Evolutionary conservation across 495 filamentous ascomycete species (phyloP), one percentile per base, ranked within the genome.

Genomic region (Trichoderma virens): DNA sequence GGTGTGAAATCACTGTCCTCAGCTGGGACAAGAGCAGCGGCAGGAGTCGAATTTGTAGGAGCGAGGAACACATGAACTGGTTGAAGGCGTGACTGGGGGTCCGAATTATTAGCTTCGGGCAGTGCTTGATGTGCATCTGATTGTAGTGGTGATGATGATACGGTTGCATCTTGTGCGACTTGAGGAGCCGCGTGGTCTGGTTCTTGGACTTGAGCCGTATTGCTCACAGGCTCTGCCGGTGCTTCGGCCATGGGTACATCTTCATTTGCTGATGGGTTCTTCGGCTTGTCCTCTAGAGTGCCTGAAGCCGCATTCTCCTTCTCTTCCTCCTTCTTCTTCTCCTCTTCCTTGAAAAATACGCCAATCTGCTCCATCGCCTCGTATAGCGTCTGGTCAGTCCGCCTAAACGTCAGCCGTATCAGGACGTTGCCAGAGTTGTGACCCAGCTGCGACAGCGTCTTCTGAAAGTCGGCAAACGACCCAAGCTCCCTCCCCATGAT

Each of bases 361-460:
- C 79, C 80, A 66, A 98, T 96, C 72, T 93, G 84, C 51, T 73
- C 75, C 87, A 97, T 88, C 20, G 94, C 93, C 67, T 91, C 88
- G 68, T 91, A 91, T 27, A 97, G 78, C 8, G 92, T 92, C 65
- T 85, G 85, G 30, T 89, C 84, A 6, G 90, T 93, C 62, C 78
- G 80, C 68, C 80, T 84, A 76, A 93, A 97, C 62, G 79, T 85
- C 39, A 98, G 76, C 28, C 89, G 80, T 35, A 97, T 77, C n/a
- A 95, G 75, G 5, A 88, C 83, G 72, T 82, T 90, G 5, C 94
- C 93, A 60, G 83, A 86, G 70, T 90, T 95, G 69, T 92, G 88
- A 0, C 94, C 94, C 34, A 97, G 75, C 69, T 96, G 89, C n/a
- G 85, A 85, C 31, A 98, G 72, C 0, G 89, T 91, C 78, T 93